Conservation (phyloP, 495 filamentous ascomycete species). For the Xylaria grammica region DNA sequence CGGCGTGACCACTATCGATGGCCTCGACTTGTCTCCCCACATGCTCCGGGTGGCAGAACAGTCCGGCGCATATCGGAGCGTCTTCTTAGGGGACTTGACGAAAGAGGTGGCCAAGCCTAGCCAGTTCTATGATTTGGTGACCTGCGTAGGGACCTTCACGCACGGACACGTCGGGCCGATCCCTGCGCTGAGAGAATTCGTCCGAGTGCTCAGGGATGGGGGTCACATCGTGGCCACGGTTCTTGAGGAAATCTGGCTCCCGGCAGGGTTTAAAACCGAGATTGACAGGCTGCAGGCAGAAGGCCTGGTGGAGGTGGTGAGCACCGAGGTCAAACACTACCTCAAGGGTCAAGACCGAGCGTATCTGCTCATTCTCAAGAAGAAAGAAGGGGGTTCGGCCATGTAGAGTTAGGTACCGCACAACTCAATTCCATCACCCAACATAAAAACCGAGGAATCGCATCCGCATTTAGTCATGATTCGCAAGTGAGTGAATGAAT, state of each 20-base stretch:
- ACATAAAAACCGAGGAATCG: no score
- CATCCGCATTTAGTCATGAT: no score
- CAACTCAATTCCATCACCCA: no score
- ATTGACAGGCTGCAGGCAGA: constrained; percentile 39
- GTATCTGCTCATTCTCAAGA: constrained; percentile 42
- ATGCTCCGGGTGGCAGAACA: constrained; percentile 51
- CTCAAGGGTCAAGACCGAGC: constrained; percentile 39
- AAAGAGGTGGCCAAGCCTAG: constrained; percentile 37
- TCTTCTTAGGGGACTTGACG: constrained; percentile 46
- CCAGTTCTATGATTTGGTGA: constrained; percentile 49
- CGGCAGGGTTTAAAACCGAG: constrained; percentile 46
- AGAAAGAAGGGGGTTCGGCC: constrained; percentile 26
- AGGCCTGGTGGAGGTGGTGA: constrained; percentile 35
- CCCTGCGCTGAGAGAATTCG: constrained; percentile 48
- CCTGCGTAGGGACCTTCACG: constrained; percentile 55
- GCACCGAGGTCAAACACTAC: constrained; percentile 46
- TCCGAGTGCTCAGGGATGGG: constrained; percentile 43
- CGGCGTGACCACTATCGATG: constrained; percentile 44
- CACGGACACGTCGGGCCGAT: constrained; percentile 53
- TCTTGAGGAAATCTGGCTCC: constrained; percentile 46
- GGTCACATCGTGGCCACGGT: constrained; percentile 53
- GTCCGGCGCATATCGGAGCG: constrained; percentile 48
- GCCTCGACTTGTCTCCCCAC: constrained; percentile 46
- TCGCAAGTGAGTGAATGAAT: no score
- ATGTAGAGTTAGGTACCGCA: no score